Evolutionary conservation across 176 grass and related monocot species (phyloP).

Genomic region (Oryza brachyantha): DNA sequence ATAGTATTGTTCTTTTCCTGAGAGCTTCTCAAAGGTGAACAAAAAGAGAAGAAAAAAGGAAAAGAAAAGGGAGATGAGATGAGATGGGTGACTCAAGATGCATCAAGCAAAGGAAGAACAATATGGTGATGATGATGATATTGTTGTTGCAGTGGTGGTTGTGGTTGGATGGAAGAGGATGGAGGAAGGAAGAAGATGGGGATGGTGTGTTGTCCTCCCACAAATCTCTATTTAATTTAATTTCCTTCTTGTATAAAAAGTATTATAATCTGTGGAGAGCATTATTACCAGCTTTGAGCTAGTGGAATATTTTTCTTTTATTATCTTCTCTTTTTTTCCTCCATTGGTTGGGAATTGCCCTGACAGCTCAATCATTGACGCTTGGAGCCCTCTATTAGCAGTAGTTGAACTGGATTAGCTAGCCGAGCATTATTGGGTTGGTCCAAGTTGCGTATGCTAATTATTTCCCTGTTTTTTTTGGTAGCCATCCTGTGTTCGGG

Average conservation of each 20-base stretch:
- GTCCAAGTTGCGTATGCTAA: background rate
- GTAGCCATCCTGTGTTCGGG: background rate
- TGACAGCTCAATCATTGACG: constrained; percentile 39
- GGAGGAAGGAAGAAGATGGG: constrained; percentile 35
- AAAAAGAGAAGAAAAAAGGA: too few relatives aligned
- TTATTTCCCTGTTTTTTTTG: background rate
- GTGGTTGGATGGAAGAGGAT: background rate
- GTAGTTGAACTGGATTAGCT: background rate
- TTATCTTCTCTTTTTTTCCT: background rate
- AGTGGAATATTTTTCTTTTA: background rate
- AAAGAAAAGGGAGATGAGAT: background rate
- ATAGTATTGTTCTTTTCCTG: constrained; percentile 13
- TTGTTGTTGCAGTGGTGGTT: constrained; percentile 27
- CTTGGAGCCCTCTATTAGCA: background rate
- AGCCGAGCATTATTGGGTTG: background rate
- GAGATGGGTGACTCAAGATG: background rate
- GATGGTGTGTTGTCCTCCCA: constrained; percentile 35
- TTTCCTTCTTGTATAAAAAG: constrained; percentile 41
- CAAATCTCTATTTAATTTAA: constrained; percentile 48
- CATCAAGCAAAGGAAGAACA: background rate
- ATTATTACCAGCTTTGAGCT: background rate
- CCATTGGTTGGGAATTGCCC: constrained; percentile 14
- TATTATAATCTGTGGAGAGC: background rate
- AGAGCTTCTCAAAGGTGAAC: background rate
- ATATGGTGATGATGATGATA: constrained; percentile 30